Evolutionary conservation across 306 rosid species (phyloP), one percentile per base, ranked within the genome.

Genomic region (Quercus wislizeni): DNA sequence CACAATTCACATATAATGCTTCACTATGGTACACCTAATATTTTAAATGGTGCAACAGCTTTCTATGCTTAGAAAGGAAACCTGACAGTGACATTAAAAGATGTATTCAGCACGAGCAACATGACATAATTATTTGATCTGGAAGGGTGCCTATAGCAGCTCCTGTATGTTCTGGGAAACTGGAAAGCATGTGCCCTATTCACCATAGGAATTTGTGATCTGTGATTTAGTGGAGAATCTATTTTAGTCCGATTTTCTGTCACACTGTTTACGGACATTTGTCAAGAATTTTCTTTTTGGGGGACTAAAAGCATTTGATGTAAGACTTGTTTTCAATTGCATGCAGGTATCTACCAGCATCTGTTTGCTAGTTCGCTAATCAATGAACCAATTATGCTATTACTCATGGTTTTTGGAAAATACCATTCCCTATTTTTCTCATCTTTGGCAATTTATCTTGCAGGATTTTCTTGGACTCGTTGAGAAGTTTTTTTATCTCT

Each of bases 401-500:
- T 27, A 28, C 23, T 27, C 51, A 1, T 33, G 51, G 51, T 35
- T 68, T 68, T 13, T 33, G 51, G 38, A 64, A 74, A 46, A 25
- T 5, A 51, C 56, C 62, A 31, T 75, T 69, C 31, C 23, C 64
- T 74, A 33, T 79, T 85, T 76, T 76, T 35, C 89, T 88, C 69
- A 85, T 86, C 31, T 80, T 31, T 76, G 56, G 30, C 55, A 71
- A 58, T 74, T 64, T 79, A 59, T 25, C 77, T 79, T 84, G 78
- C 67, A 94, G 98, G 97, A 94, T 87, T 94, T 94, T 85, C 97
- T 94, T 69, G 92, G 97, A 80, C 81, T 96, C 82, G 98, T 96
- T 74, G 98, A 96, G 80, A 96, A 93, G 85, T 85, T 96, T 77
- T 93, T 86, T 85, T 96, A 96, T 87, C 93, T 91, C 65, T 96